Conservation (phyloP, 495 filamentous ascomycete species). For the Neurospora africana region DNA sequence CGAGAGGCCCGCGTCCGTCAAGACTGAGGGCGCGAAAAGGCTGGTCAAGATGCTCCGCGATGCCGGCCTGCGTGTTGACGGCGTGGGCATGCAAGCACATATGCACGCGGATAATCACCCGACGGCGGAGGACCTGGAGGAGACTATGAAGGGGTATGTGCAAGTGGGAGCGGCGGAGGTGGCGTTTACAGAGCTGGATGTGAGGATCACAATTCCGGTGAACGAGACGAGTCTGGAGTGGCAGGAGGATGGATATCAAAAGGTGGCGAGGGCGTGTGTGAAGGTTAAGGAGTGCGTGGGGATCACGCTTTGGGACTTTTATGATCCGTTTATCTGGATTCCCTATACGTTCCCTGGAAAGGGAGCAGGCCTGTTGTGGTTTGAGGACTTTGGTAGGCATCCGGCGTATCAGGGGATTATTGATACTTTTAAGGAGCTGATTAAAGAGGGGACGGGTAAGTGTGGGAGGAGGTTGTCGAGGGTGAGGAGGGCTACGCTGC, state of each 20-base stretch:
- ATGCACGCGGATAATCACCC: slow-evolving; percentile 46
- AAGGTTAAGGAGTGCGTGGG: slow-evolving; percentile 51
- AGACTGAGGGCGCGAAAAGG: slow-evolving; percentile 33
- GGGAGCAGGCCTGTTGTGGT: slow-evolving; percentile 42
- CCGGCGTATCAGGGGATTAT: slow-evolving; percentile 37
- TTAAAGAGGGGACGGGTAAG: not conserved
- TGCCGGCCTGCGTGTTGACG: slow-evolving; percentile 48
- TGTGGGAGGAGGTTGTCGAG: not conserved
- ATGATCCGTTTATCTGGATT: slow-evolving; percentile 48
- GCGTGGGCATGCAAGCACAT: slow-evolving; percentile 55
- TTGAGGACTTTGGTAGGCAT: slow-evolving; percentile 43
- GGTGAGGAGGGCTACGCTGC: not conserved
- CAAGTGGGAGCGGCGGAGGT: slow-evolving; percentile 48
- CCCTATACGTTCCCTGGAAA: slow-evolving; percentile 44
- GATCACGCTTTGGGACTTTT: slow-evolving; percentile 56
- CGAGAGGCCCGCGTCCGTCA: slow-evolving; percentile 32
- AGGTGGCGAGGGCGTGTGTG: slow-evolving; percentile 46
- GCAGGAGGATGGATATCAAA: slow-evolving; percentile 49
- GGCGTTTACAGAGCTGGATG: slow-evolving; percentile 53
- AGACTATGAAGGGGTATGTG: slow-evolving; percentile 37
- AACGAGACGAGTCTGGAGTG: slow-evolving; percentile 36
- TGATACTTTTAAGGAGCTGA: slow-evolving; percentile 8
- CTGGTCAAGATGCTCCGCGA: slow-evolving; percentile 46
- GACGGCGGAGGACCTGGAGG: slow-evolving; percentile 35
- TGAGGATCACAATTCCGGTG: slow-evolving; percentile 41